A percentile compares a stretch with the other conserved stretches of the same genome.
Conservation (phyloP, 164 flowering plant species). For the Pachysandra terminalis region DNA sequence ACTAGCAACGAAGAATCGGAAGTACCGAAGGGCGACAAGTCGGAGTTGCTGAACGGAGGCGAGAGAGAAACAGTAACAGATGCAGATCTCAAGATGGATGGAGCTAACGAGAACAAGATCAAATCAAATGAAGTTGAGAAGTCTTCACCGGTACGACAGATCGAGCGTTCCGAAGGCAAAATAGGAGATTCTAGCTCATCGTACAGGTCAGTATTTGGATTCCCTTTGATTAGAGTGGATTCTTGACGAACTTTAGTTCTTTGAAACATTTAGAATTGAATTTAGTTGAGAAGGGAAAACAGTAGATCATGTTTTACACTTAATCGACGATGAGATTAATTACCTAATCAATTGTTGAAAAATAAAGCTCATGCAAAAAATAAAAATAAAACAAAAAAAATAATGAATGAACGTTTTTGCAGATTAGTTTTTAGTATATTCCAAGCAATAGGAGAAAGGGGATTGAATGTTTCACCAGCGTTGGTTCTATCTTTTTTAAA, state of each 20-base stretch:
- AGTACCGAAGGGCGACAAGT: conserved; percentile 17
- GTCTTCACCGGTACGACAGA: conserved; percentile 10
- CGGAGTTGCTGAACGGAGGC: conserved; percentile 21
- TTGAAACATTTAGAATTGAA: neutral
- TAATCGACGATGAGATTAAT: neutral
- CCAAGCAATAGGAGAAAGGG: too few species aligned
- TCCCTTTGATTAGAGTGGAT: neutral
- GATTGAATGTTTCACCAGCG: too few species aligned
- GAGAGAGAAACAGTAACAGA: conserved; percentile 16
- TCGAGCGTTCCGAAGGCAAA: conserved; percentile 16
- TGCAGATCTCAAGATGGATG: conserved; percentile 24
- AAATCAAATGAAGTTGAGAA: conserved; percentile 17
- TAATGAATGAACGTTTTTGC: too few species aligned
- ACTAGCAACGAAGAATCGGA: conserved; percentile 17
- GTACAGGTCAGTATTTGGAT: conserved; percentile 31
- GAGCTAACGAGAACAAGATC: conserved; percentile 22
- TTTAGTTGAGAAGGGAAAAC: neutral
- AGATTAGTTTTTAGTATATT: too few species aligned
- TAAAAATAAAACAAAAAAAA: too few species aligned
- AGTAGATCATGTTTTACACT: neutral
- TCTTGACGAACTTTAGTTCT: neutral
- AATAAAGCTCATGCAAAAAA: too few species aligned
- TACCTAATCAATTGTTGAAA: neutral
- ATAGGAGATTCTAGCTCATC: conserved; percentile 33
- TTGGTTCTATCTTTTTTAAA: too few species aligned